phyloP scores from a whole-genome alignment of 2,329 filamentous ascomycete species.

The Podosphaera fusca region DNA sequence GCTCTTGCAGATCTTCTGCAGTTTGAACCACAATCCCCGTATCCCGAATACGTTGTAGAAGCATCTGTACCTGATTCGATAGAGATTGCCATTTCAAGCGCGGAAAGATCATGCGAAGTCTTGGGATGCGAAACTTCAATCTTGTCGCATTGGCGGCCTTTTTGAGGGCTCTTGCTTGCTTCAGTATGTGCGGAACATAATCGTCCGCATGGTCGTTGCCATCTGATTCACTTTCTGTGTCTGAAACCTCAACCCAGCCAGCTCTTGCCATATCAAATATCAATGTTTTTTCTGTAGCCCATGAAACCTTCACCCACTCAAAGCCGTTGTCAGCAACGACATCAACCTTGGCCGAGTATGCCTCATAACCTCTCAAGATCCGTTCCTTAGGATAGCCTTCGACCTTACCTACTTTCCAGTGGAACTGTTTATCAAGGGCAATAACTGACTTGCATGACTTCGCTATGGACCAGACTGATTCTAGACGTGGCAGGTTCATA shows the following conservation, averaged over 20 bases:
- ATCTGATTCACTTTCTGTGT: constrained; percentile 19
- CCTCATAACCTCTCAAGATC: constrained; percentile 10
- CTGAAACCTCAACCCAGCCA: constrained; percentile 31
- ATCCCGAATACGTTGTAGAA: constrained; percentile 30
- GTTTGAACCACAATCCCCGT: constrained; percentile 19
- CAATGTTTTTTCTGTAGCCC: constrained; percentile 36
- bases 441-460: constrained; percentile 32
- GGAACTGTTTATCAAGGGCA: constrained; percentile 32
- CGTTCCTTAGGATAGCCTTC: constrained; percentile 1
- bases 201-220: constrained; percentile 18
- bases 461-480: constrained; percentile 37
- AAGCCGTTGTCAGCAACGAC: constrained; percentile 37
- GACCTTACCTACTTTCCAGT: constrained; percentile 18
- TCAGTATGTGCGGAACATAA: constrained; percentile 31
- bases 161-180: constrained; percentile 32
- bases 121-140: constrained; percentile 34
- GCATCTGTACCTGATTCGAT: constrained; percentile 27
- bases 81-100: constrained; percentile 26
- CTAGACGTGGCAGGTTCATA: constrained; percentile 42
- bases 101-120: constrained; percentile 35
- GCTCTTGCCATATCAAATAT: constrained; percentile 46
- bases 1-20: constrained; percentile 9
- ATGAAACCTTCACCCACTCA: constrained; percentile 47
- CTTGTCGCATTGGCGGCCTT: constrained; percentile 31
- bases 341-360: constrained; percentile 25